A percentile compares a stretch with the other conserved stretches of the same genome.
phyloP scores from a whole-genome alignment of 192 early-diverging fungal species.

The Umbelopsis sp. region DNA sequence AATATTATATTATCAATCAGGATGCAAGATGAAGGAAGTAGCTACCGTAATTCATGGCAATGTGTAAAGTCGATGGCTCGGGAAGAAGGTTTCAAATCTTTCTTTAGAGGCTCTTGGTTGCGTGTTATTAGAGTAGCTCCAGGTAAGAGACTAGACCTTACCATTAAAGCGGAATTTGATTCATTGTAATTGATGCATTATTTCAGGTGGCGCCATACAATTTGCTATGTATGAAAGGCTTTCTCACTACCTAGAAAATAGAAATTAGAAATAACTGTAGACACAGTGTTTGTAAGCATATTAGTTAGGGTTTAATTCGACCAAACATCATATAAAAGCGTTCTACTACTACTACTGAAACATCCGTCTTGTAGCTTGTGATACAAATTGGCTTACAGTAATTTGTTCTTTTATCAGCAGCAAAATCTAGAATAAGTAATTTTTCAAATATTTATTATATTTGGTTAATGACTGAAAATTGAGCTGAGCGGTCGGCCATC shows the following conservation, averaged over 20 bases:
- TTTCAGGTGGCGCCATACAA: conserved; percentile 41
- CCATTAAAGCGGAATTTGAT: background rate
- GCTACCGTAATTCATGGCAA: conserved; percentile 34
- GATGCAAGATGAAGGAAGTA: conserved; percentile 43
- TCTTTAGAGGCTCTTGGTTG: conserved; percentile 42
- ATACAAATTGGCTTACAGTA: no score
- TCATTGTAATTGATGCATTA: conserved; percentile 16
- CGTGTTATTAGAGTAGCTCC: conserved; percentile 44
- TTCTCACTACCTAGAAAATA: conserved; percentile 24
- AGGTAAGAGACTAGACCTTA: conserved; percentile 23
- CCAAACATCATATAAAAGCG: no score
- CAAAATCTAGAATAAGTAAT: no score
- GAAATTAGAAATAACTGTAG: background rate
- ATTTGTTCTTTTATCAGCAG: no score
- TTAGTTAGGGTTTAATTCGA: no score
- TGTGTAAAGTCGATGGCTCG: conserved; percentile 35
- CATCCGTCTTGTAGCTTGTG: no score
- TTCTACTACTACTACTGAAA: no score
- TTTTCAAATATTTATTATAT: no score
- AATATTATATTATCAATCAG: background rate
- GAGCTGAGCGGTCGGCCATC: no score
- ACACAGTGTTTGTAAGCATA: no score
- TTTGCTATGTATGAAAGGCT: conserved; percentile 37
- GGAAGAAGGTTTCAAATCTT: conserved; percentile 41
- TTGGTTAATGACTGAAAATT: no score